phyloP scores from a whole-genome alignment of 78 protist genomes.

The Cavenderia fasciculata region DNA sequence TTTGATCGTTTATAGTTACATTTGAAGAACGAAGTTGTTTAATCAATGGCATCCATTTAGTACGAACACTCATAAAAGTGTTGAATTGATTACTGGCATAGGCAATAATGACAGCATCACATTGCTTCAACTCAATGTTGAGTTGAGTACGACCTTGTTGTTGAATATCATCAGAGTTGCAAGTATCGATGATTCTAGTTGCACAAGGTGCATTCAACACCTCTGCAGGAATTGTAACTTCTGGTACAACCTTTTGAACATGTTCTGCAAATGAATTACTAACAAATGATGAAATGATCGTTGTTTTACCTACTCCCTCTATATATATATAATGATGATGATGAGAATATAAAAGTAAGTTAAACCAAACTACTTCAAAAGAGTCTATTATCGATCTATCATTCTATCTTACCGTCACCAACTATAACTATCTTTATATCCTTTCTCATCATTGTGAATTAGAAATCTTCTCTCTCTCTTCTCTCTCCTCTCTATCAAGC shows the following conservation, averaged over 20 bases:
- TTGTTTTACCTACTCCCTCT: slow-evolving; percentile 58
- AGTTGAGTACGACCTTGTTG: slow-evolving; percentile 9
- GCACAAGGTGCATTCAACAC: neutral
- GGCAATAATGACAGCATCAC: slow-evolving; percentile 38
- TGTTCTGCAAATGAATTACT: slow-evolving; percentile 2
- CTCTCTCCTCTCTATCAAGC: no score
- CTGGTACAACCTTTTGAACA: slow-evolving; percentile 34
- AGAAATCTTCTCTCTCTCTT: no score
- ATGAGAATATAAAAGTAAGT: neutral
- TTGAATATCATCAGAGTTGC: neutral
- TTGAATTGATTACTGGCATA: slow-evolving; percentile 23
- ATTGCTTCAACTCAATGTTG: slow-evolving; percentile 24
- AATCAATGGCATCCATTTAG: slow-evolving; percentile 56
- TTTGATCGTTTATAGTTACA: neutral
- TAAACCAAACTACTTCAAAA: neutral
- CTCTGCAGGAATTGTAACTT: slow-evolving; percentile 35
- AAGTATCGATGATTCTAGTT: slow-evolving; percentile 45
- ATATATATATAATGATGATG: neutral
- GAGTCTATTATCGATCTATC: neutral
- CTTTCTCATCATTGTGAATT: neutral
- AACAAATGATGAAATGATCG: slow-evolving; percentile 28
- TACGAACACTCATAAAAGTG: slow-evolving; percentile 35
- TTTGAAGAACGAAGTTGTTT: slow-evolving; percentile 23
- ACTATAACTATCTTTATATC: slow-evolving; percentile 32
- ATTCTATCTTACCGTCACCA: slow-evolving; percentile 47